A percentile compares a stretch with the other conserved stretches of the same genome.
phyloP scores from a whole-genome alignment of 768 basidiomycete genomes.

The Podaxis sp. region DNA sequence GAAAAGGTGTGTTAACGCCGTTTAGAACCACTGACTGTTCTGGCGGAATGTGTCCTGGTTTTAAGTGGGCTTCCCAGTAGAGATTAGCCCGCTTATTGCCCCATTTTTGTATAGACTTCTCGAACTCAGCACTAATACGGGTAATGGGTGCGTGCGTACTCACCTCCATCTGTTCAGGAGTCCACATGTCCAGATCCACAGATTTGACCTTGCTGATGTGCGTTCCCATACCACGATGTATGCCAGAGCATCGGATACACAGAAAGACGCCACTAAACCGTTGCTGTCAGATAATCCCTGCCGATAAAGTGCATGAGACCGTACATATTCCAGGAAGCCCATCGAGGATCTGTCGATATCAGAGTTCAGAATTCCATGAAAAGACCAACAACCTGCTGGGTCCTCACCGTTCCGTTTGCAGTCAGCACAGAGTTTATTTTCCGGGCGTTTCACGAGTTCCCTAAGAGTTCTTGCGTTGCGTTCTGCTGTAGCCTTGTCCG shows the following conservation, averaged over 20 bases:
- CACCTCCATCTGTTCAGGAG: constrained; percentile 95
- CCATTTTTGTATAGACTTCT: constrained; percentile 85
- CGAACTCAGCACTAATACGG: not conserved
- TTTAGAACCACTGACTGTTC: constrained; percentile 74
- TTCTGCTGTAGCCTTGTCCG: constrained; percentile 87
- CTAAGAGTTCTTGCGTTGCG: constrained; percentile 72
- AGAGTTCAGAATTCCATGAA: not conserved
- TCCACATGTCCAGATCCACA: constrained; percentile 97
- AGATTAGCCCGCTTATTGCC: constrained; percentile 89
- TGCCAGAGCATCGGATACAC: constrained; percentile 96
- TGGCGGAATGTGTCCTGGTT: constrained; percentile 84
- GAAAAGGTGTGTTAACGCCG: not conserved
- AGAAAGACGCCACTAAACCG: constrained; percentile 77
- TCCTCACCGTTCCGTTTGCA: constrained; percentile 91
- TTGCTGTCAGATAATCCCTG: not conserved
- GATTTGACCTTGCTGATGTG: constrained; percentile 98
- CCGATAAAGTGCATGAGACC: constrained; percentile 16
- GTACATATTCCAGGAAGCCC: constrained; percentile 97
- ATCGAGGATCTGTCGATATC: constrained; percentile 72
- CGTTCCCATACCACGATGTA: constrained; percentile 97
- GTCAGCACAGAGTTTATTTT: constrained; percentile 94
- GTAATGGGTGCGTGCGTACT: constrained; percentile 13
- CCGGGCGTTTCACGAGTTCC: constrained; percentile 82
- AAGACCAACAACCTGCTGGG: not conserved
- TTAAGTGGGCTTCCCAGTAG: constrained; percentile 97